Base-by-base conservation (phyloP, 2,329 filamentous ascomycete genomes). In the Bipolaris victoriae region DNA sequence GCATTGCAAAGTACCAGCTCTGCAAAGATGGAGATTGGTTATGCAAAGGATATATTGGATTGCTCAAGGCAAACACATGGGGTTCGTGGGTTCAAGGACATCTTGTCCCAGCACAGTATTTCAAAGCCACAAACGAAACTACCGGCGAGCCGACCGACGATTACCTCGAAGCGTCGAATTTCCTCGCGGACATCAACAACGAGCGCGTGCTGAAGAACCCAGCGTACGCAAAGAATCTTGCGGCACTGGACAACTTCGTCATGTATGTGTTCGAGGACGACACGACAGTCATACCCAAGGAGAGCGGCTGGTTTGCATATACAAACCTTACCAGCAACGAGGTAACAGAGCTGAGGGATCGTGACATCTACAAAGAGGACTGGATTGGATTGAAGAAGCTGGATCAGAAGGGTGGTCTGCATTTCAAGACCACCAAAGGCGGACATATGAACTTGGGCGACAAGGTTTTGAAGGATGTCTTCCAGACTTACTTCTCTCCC, bases 101-200 rank as follows among this genome's bases (percentile, higher is more conserved):
- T 16, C 82, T 98, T 7, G 91, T 99, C 3, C 95, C 95, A 0
- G 94, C 95, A 31, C 95, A 99, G 80, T 99, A 99, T 81, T 98
- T 90, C 81, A 89, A 94, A 50, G 86, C 93, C 63, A 85, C 77
- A 2, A 77, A 83, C 85, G 54, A 59, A 75, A 81, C 55, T 80
- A 92, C 73, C 77, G 92, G 75, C 18, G 61, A 74, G 60, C 71
- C 76, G 10, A 73, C 72, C 2, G 85, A 87, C 0, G 78, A 82
- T 29, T 99, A 98, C 73, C 84, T 98, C 18, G 86, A 88, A 64
- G 76, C 86, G 72, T 95, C 90, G 68, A 94, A 93, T 74, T 97
- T 96, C 77, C 82, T 99, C 7, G 95, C 94, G 9, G 94, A 98
- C 73, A 89, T 98, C 78, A 99, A 99, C 78, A 98, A 98, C 76